Base-by-base conservation (phyloP, 2,329 filamentous ascomycete genomes). In the Coniochaeta hoffmannii region DNA sequence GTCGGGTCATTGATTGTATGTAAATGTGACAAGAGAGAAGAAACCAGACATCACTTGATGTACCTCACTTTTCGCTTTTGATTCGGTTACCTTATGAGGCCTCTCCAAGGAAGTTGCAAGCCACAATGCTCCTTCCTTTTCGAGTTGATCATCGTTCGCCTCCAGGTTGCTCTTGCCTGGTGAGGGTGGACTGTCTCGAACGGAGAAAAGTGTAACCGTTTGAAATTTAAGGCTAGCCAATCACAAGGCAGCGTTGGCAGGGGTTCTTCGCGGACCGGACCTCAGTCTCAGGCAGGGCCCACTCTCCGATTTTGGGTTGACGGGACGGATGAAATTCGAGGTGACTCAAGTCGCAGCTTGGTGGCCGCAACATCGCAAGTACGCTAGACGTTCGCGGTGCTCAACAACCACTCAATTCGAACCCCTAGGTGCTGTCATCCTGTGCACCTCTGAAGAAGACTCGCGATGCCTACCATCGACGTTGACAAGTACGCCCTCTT, bases 401-500 rank as follows among this genome's bases (percentile, higher is more conserved):
- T 32, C 38, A 38, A 24, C 54, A 51, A 34, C 53, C 53, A 56
- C 32, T 54, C 59, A 62, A 59, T 61, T 58, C 41, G 32, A 17
- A 26, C 38, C 36, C 32, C 46, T 11, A 34, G 3, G 30, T 22
- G n/a, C 30, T 15, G n/a, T n/a, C 17, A 53, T 2, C 12, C 19
- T 26, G 10, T 17, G 19, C 49, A n/a, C 31, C 1, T 32, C 24
- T 9, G 2, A 31, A 35, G 17, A 38, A 53, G n/a, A 31, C 12
- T 24, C 60, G 62, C 58, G 8, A 66, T 66, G 94, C 94, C 94
- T 75, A 99, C 94, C 70, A 97, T 99, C 66, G 82, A 87, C 65
- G 92, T 97, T 65, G 89, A 97, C 79, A 99, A 97, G 79, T 92
- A 91, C 67, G 90, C 87, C 69, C 89, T 99, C 69, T 97, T 89